phyloP scores from a whole-genome alignment of 2,329 filamentous ascomycete genomes.

The Rhynchosporium secalis region DNA sequence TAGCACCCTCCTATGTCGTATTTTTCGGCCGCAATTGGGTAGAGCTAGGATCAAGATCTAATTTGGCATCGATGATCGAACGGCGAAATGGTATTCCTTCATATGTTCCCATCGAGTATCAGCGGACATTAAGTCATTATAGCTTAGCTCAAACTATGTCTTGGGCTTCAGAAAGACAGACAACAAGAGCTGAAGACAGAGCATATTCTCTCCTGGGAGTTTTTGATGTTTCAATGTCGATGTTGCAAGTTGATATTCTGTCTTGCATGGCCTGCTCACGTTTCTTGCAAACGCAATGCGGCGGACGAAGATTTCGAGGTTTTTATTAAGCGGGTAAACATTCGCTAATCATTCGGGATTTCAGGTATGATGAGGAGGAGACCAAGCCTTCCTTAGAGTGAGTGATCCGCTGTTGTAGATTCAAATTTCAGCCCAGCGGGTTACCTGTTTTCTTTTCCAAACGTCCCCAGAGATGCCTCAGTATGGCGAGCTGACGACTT shows the following conservation, averaged over 20 bases:
- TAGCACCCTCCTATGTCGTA: constrained; percentile 12
- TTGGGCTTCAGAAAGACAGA: constrained; percentile 5
- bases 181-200: constrained; percentile 1
- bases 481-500: background rate
- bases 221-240: background rate
- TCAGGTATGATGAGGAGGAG: background rate
- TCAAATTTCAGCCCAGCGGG: no score
- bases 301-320: no score
- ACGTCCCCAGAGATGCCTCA: no score
- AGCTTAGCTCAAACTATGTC: constrained; percentile 3
- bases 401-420: background rate
- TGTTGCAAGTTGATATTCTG: background rate
- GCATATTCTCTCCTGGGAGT: constrained; percentile 3
- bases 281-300: background rate
- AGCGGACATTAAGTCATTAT: background rate
- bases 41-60: constrained; percentile 20
- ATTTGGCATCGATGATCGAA: constrained; percentile 8
- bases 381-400: background rate
- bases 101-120: background rate
- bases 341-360: background rate
- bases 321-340: background rate
- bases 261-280: background rate
- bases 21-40: constrained; percentile 24
- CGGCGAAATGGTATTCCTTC: constrained; percentile 19
- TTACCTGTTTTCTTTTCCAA: no score